Percentiles rank a stretch among this genome's conserved stretches.
phyloP scores from a whole-genome alignment of 169 alveolate species.

The Plasmodium blacklocki region DNA sequence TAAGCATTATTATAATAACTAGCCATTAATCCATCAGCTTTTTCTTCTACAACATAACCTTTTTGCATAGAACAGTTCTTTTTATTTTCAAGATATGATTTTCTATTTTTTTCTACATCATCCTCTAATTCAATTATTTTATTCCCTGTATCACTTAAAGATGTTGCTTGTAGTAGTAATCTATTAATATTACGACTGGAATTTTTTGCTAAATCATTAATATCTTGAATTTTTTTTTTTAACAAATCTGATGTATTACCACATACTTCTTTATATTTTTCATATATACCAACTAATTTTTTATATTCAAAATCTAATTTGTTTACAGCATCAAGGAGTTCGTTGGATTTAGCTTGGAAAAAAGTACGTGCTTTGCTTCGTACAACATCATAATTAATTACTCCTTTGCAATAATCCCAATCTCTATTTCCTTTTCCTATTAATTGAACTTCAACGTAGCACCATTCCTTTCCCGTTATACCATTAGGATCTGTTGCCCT shows the following conservation, averaged over 20 bases:
- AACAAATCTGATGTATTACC: slow-evolving; percentile 80
- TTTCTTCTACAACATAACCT: slow-evolving; percentile 76
- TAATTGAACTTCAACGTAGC: slow-evolving; percentile 93
- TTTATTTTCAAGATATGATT: slow-evolving; percentile 37
- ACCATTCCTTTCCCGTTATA: slow-evolving; percentile 91
- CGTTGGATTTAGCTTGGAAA: slow-evolving; percentile 64
- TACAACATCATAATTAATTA: slow-evolving; percentile 85
- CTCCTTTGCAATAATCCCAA: slow-evolving; percentile 93
- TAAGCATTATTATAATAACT: slow-evolving; percentile 85
- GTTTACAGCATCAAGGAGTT: slow-evolving; percentile 43
- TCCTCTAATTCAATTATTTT: slow-evolving; percentile 57
- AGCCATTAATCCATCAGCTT: slow-evolving; percentile 88
- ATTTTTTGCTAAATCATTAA: slow-evolving; percentile 80
- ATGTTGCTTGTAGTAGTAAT: slow-evolving; percentile 47
- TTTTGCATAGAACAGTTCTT: slow-evolving; percentile 53
- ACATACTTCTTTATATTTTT: slow-evolving; percentile 73
- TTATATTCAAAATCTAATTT: slow-evolving; percentile 51
- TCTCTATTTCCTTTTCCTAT: slow-evolving; percentile 92
- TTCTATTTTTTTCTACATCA: slow-evolving; percentile 62
- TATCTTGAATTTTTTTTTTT: slow-evolving; percentile 79
- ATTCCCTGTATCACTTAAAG: slow-evolving; percentile 30
- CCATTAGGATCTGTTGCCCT: slow-evolving; percentile 93
- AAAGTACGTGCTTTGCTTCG: slow-evolving; percentile 83
- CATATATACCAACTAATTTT: slow-evolving; percentile 56
- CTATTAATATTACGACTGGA: slow-evolving; percentile 64